Conservation (phyloP, 768 basidiomycete genomes). For the Trichaptum fuscoviolaceum region DNA sequence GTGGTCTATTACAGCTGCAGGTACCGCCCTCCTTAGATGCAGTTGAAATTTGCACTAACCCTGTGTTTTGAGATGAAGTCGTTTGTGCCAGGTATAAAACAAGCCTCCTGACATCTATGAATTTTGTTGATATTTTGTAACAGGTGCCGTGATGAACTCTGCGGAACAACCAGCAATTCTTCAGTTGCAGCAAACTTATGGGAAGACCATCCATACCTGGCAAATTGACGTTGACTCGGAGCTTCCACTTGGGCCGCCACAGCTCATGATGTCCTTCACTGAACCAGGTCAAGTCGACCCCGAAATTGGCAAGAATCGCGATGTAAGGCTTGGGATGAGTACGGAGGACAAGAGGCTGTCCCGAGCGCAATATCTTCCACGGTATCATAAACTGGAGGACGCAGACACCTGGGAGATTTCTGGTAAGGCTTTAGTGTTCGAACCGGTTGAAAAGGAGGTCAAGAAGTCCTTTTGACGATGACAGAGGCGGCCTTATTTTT, state of each 20-base stretch:
- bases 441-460: constrained; percentile 23
- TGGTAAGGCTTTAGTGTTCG: constrained; percentile 29
- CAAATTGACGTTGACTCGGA: constrained; percentile 18
- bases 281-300: constrained; percentile 27
- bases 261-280: constrained; percentile 43
- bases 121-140: too few species aligned
- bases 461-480: not conserved
- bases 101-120: too few species aligned
- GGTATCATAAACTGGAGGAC: constrained; percentile 30
- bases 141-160: constrained; percentile 23
- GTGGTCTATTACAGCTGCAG: too few species aligned
- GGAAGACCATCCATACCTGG: constrained; percentile 40
- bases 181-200: constrained; percentile 42
- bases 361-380: constrained; percentile 32
- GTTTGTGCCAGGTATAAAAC: too few species aligned
- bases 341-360: constrained; percentile 29
- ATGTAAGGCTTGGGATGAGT: constrained; percentile 22
- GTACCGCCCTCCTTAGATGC: too few species aligned
- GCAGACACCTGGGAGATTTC: constrained; percentile 35
- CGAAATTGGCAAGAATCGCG: constrained; percentile 21
- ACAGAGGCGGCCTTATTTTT: too few species aligned
- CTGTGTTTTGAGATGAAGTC: too few species aligned
- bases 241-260: constrained; percentile 35
- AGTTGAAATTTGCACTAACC: too few species aligned
- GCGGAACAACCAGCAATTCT: constrained; percentile 37